A percentile compares a stretch with the other conserved stretches of the same genome.
These are phyloP conservation scores for Flaveria trinervia DNA, from an alignment of 129 eudicot genomes.

Conservation along the genomic window DNA sequence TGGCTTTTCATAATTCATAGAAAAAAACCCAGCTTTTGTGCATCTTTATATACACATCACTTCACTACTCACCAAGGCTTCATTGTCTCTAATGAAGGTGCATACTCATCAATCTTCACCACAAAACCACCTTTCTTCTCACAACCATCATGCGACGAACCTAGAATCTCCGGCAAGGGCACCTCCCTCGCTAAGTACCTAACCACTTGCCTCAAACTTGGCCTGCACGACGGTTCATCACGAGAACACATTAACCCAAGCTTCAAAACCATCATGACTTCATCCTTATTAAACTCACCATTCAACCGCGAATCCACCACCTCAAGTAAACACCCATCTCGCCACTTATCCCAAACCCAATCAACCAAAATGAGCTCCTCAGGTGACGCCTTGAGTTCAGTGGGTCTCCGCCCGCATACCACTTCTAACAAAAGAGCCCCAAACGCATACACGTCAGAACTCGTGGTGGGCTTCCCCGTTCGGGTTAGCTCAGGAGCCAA, in stretches of 20 bases:
- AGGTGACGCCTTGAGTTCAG: conserved; percentile 22
- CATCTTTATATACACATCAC: no score
- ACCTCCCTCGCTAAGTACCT: conserved; percentile 41
- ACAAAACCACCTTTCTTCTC: conserved; percentile 17
- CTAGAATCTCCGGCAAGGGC: conserved; percentile 33
- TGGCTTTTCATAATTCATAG: no score
- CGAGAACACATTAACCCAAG: conserved; percentile 58
- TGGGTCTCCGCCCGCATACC: conserved; percentile 56
- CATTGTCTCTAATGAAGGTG: neutral
- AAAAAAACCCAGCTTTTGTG: no score
- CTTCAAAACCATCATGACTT: conserved; percentile 50
- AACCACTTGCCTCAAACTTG: conserved; percentile 45
- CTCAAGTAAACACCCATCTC: conserved; percentile 33
- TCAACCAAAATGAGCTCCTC: conserved; percentile 48
- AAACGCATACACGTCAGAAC: conserved; percentile 58
- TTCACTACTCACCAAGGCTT: no score
- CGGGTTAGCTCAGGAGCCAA: conserved; percentile 60
- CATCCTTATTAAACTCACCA: conserved; percentile 29
- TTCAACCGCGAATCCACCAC: conserved; percentile 47
- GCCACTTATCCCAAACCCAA: conserved; percentile 49
- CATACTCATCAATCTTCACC: conserved; percentile 31
- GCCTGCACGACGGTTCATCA: conserved; percentile 36
- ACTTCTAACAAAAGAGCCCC: conserved; percentile 66
- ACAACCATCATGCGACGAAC: conserved; percentile 17
- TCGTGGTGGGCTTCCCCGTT: conserved; percentile 59